A percentile compares a stretch with the other conserved stretches of the same genome.
Evolutionary conservation across 768 basidiomycete species (phyloP).

Genomic region (Phaffia tasmanica): DNA sequence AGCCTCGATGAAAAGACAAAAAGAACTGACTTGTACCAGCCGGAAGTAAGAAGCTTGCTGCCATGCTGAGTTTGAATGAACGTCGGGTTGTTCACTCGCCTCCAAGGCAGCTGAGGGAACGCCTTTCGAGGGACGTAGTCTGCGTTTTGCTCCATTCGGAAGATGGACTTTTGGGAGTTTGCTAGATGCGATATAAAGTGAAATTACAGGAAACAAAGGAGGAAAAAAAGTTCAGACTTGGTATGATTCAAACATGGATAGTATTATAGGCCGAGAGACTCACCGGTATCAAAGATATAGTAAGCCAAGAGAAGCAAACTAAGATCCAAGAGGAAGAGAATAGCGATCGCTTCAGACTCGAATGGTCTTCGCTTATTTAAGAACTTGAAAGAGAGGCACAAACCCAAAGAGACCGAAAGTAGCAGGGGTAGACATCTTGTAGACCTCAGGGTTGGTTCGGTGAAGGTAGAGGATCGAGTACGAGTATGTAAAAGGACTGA

Average conservation of each 20-base stretch:
- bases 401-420: constrained; percentile 64
- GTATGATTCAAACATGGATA: too few species aligned
- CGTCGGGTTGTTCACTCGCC: constrained; percentile 70
- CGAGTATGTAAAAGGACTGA: constrained; percentile 59
- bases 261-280: constrained; percentile 46
- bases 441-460: constrained; percentile 75
- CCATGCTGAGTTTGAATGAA: constrained; percentile 91
- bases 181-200: neutral
- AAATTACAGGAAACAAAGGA: neutral
- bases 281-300: constrained; percentile 76
- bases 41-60: constrained; percentile 78
- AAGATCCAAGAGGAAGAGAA: neutral
- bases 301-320: constrained; percentile 5
- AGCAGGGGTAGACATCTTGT: constrained; percentile 67
- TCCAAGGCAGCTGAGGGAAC: constrained; percentile 85
- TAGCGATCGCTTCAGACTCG: neutral
- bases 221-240: neutral
- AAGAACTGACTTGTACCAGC: constrained; percentile 91
- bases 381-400: constrained; percentile 65
- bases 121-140: constrained; percentile 72
- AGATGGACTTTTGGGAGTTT: constrained; percentile 39
- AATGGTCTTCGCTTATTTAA: neutral
- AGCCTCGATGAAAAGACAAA: neutral
- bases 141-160: constrained; percentile 94
- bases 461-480: constrained; percentile 98